Evolutionary conservation across 2,329 filamentous ascomycete genomes (phyloP), one percentile per base, ranked within the genome.

Genomic region (Thermochaetoides dissita): DNA sequence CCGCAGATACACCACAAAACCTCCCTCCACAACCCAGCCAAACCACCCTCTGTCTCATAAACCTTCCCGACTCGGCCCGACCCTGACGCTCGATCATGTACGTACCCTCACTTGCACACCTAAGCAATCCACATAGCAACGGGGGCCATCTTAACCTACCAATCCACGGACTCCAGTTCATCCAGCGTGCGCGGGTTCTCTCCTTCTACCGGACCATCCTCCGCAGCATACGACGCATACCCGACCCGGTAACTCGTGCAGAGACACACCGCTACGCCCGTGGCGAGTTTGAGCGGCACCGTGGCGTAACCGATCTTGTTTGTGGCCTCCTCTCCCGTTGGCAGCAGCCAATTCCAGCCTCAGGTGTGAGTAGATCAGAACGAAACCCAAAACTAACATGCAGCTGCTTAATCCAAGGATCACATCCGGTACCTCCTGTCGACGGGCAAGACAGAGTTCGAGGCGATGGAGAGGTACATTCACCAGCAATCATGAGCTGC

Each of bases 391-490:
- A 5, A 24, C 17, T 24, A 24, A 24, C 17, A 24, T 24, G 17
- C 5, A 3, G 17, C 17, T 24, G 17, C 17, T 24, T 24, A 5
- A 24, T 24, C 17, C 17, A 24, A 76, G 73, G 59, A 61, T 49
- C 76, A 80, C 52, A 74, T 79, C 49, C 67, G 72, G 44, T 80
- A 79, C 56, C 66, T 81, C 33, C 57, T 79, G 44, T 78, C 75
- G 8, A 79, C 71, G 3, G 76, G 76, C 41, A 79, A 76, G 61
- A 76, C 74, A 28, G 71, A 80, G 54, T 80, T 76, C 75, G 72
- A 80, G 51, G 65, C 58, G 41, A 77, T 79, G 69, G 73, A 71
- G 59, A 62, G 69, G 50, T 73, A 72, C 59, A 69, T 75, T 55
- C 59, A 62, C 45, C 66, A 68, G 35, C 54, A 69, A 55, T 72